Base-by-base conservation (phyloP, 2,329 filamentous ascomycete species). In the Neospermospora avenae region DNA sequence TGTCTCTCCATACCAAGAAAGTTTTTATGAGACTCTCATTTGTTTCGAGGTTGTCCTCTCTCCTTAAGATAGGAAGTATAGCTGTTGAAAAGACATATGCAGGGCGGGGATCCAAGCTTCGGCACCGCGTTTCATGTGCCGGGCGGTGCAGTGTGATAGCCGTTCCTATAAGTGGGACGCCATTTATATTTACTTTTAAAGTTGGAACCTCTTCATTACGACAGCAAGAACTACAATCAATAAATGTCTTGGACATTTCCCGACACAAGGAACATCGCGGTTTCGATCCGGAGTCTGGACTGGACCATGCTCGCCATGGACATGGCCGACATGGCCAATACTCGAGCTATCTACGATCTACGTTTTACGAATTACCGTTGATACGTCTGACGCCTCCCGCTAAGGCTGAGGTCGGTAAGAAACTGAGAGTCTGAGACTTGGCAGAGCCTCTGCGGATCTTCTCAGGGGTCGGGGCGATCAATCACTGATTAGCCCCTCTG, bases 381-480 rank as follows among this genome's bases (percentile, higher is more conserved):
- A 42, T 16, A 42, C 18, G 11, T 42, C 16, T 6, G 5, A 2
- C 46, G 46, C 13, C 16, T 11, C 10, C 3, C 46, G n/a, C 34
- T 18, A 51, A 35, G 49, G 31, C 39, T 55, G 31, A 44, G n/a
- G 34, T 46, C 31, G 48, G 41, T n/a, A n/a, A n/a, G n/a, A n/a
- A n/a, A n/a, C n/a, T n/a, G n/a, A n/a, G n/a, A n/a, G n/a, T n/a
- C 41, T 18, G 45, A 37, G 42, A 56, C 42, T 18, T 11, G 39
- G 39, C 51, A 51, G 44, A 51, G 55, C 55, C 35, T 45, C 49
- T 34, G 55, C 46, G 16, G 55, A 57, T 57, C 54, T 16, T 13
- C 10, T 59, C 57, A 55, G 54, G 54, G 57, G 53, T 57, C 42
- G 55, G 48, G 60, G 59, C 57, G 48, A 60, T 57, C 54, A 46